Percentiles rank a stretch among this genome's conserved stretches.
These are phyloP conservation scores for Fomitopsis pinicola DNA, from an alignment of 1,284 basidiomycete genomes.

Conservation along the genomic window DNA sequence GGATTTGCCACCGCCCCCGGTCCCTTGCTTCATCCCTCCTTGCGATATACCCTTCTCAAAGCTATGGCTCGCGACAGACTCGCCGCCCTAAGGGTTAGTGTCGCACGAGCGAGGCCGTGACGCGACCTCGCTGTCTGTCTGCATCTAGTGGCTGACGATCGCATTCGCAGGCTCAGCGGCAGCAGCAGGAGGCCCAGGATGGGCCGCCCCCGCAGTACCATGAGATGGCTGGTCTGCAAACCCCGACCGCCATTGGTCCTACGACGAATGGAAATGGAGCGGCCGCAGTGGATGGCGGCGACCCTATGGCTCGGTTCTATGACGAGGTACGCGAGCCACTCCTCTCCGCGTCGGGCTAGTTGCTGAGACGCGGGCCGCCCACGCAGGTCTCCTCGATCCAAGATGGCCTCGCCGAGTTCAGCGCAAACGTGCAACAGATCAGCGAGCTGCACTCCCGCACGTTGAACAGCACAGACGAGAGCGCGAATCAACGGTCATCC, in stretches of 20 bases:
- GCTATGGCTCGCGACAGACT: constrained; percentile 36
- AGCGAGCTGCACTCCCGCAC: constrained; percentile 55
- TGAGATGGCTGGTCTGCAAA: constrained; percentile 28
- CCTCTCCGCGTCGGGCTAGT: background rate
- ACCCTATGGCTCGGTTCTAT: constrained; percentile 37
- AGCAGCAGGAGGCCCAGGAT: constrained; percentile 20
- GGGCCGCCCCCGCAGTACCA: constrained; percentile 18
- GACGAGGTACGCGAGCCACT: constrained; percentile 28
- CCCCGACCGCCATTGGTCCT: constrained; percentile 17
- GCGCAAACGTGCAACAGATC: constrained; percentile 53
- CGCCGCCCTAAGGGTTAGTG: constrained; percentile 36
- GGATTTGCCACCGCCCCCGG: constrained; percentile 2
- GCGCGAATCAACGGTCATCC: constrained; percentile 38
- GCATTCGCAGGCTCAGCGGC: constrained; percentile 31
- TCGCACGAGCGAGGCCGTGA: background rate
- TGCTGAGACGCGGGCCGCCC: background rate
- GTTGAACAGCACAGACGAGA: constrained; percentile 51
- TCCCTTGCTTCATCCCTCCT: constrained; percentile 18
- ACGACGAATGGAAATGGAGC: constrained; percentile 20
- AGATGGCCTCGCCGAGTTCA: constrained; percentile 51
- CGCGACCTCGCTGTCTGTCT: background rate
- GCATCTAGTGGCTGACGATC: constrained; percentile 13
- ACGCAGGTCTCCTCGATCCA: constrained; percentile 44
- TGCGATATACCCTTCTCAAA: constrained; percentile 24
- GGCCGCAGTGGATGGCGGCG: constrained; percentile 16